Evolutionary conservation across 1,284 basidiomycete genomes (phyloP), one percentile per base, ranked within the genome.

Genomic region (Sporisorium reilianum): DNA sequence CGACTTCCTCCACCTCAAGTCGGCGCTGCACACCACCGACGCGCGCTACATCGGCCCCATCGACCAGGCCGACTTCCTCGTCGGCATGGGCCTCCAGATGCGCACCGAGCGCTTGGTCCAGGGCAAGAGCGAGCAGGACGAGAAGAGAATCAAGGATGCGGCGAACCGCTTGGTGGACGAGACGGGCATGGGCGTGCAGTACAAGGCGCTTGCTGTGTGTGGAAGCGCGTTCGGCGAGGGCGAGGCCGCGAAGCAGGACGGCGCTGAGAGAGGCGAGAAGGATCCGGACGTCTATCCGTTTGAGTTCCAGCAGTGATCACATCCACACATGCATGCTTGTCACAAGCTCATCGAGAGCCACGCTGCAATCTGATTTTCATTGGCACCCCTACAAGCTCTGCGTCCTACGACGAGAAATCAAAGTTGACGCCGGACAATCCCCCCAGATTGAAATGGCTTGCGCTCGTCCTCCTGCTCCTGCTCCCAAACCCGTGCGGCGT

Each of bases 1-100:
- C 55, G 95, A 99, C 85, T 99, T 99, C 85, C 89, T 90, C 0
- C 93, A 93, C 83, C 87, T 99, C 42, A 89, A 89, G 75, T 93
- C 95, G 85, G 91, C 93, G 0, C 86, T 95, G 65, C 84, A 53
- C 6, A 76, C 80, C 2, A 81, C 84, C 55, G 68, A 80, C 28
- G 62, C 78, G 2, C 82, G 86, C 12, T 82, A 89, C 0, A 88
- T 90, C 48, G 91, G 91, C 0, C 90, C 91, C 0, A 87, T 94
- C 20, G 81, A 89, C 0, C 93, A 95, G 85, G 86, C 88, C 2
- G 85, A 86, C 4, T 95, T 95, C 86, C 87, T 95, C 20, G 85
- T 72, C 2, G 64, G 68, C 0, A 75, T 84, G 52, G 93, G 93
- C 0, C 83, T 95, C 5, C 85, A 88, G 34, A 80, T 90, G 12